phyloP scores from a whole-genome alignment of 805 yeast genomes.

The Yarrowia porcina region DNA sequence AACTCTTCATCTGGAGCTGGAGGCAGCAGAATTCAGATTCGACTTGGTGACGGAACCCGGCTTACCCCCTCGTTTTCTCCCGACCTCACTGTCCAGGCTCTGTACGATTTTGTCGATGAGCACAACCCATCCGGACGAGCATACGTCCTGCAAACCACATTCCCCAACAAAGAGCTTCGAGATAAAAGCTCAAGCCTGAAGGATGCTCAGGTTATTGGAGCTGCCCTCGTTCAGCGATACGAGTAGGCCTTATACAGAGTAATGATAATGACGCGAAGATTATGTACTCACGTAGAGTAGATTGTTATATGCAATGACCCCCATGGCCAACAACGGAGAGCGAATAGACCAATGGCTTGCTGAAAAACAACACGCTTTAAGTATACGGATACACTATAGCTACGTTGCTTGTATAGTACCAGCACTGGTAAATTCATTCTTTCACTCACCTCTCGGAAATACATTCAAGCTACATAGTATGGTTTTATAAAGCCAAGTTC shows the following conservation, averaged over 20 bases:
- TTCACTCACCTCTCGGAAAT: too few species aligned
- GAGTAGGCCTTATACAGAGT: conserved; percentile 37
- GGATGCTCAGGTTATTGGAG: conserved; percentile 72
- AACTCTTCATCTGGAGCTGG: conserved; percentile 4
- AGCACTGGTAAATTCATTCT: too few species aligned
- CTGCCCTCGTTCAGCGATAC: conserved; percentile 93
- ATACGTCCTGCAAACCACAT: conserved; percentile 71
- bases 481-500: too few species aligned
- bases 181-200: conserved; percentile 56
- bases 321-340: too few species aligned
- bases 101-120: conserved; percentile 65
- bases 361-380: too few species aligned
- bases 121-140: conserved; percentile 47
- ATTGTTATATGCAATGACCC: too few species aligned
- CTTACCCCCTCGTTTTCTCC: conserved; percentile 62
- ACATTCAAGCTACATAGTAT: too few species aligned
- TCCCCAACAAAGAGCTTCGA: conserved; percentile 73
- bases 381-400: too few species aligned
- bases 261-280: conserved; percentile 8
- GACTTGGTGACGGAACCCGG: conserved; percentile 79
- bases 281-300: neutral
- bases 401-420: too few species aligned
- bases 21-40: conserved; percentile 64
- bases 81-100: conserved; percentile 57
- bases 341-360: too few species aligned